These are phyloP conservation scores for Metarhizium anisopliae DNA, from an alignment of 2,329 filamentous ascomycete species.

Conservation along the genomic window DNA sequence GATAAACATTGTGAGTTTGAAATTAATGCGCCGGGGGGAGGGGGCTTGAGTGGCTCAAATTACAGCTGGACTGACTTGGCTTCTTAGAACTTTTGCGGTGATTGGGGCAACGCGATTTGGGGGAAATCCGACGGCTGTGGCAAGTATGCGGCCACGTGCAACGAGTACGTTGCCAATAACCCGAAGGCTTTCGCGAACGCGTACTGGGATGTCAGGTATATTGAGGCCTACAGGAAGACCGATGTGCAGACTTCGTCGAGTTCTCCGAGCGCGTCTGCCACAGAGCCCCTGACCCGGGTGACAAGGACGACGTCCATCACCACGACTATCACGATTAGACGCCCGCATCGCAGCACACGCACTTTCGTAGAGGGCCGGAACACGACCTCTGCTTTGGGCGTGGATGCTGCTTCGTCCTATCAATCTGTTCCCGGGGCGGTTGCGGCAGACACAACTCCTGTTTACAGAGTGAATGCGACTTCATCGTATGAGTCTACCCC, in stretches of 20 bases:
- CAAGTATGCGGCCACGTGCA: constrained; percentile 32
- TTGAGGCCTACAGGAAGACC: constrained; percentile 33
- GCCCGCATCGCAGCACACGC: too few species aligned
- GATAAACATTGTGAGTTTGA: constrained; percentile 49
- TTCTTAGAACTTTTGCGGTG: constrained; percentile 60
- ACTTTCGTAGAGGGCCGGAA: constrained; percentile 6
- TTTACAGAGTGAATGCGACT: neutral
- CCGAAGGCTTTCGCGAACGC: constrained; percentile 32
- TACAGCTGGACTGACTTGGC: neutral
- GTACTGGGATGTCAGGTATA: constrained; percentile 47
- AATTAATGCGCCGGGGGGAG: too few species aligned
- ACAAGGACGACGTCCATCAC: constrained; percentile 20
- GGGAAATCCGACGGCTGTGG: constrained; percentile 27
- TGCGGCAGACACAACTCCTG: too few species aligned
- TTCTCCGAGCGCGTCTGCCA: neutral
- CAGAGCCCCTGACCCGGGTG: neutral
- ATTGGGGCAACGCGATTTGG: constrained; percentile 53
- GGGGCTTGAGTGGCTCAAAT: neutral
- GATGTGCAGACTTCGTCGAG: neutral
- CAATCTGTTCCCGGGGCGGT: too few species aligned
- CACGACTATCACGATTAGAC: constrained; percentile 15
- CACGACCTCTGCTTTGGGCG: neutral
- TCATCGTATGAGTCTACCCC: neutral
- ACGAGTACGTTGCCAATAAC: constrained; percentile 36
- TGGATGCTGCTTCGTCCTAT: too few species aligned